Evolutionary conservation across 345 rosid genomes (phyloP).

Genomic region (Mercurialis annua): DNA sequence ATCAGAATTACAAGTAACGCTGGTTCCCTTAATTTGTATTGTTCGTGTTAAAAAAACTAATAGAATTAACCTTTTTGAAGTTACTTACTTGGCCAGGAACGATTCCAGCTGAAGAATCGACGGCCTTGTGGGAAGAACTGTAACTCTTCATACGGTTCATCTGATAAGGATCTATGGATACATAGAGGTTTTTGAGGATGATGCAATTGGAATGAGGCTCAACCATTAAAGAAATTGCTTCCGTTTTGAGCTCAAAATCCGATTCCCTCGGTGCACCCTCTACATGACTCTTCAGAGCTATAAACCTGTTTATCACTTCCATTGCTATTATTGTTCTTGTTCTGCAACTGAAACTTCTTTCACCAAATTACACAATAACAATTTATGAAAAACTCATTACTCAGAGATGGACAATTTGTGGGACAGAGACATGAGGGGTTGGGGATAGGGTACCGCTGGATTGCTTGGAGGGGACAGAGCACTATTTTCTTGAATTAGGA

Average conservation of each 20-base stretch:
- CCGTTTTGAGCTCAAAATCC: conserved; percentile 37
- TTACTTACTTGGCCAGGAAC: conserved; percentile 37
- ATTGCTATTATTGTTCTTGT: conserved; percentile 10
- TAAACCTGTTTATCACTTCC: conserved; percentile 37
- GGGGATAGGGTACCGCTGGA: no score
- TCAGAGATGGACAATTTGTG: no score
- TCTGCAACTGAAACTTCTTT: no score
- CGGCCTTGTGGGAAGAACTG: conserved; percentile 32
- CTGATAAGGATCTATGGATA: conserved; percentile 57
- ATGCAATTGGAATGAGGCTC: conserved; percentile 25
- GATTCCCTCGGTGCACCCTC: conserved; percentile 35
- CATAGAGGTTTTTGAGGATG: conserved; percentile 43
- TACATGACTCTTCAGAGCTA: conserved; percentile 32
- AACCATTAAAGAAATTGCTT: conserved; percentile 17
- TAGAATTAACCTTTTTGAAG: no score
- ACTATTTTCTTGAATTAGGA: no score
- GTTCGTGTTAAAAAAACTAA: no score
- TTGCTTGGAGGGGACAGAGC: no score
- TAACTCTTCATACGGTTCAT: conserved; percentile 45
- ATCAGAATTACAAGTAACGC: no score
- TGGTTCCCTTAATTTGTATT: no score
- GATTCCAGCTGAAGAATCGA: conserved; percentile 9
- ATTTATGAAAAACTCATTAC: no score
- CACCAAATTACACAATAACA: no score
- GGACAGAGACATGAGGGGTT: no score